Base-by-base conservation (phyloP, 331 rosid species). In the Malus hybrid region DNA sequence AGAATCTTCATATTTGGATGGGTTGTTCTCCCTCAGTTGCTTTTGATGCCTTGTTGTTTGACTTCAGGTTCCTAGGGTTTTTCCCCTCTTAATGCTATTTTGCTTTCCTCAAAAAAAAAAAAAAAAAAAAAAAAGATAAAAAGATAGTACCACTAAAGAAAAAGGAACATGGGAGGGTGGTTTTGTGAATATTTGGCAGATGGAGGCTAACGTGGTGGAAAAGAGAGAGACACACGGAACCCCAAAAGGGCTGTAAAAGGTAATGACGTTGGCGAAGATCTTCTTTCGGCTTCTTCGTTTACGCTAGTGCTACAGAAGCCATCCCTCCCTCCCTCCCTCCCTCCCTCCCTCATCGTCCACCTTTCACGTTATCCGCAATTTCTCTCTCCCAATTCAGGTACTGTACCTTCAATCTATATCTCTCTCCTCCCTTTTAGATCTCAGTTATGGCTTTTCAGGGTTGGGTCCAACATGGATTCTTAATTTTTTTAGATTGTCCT, bases 181-280 rank as follows among this genome's bases (percentile, higher is more conserved):
- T 61, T 39, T 24, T 29, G 77, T 73, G 57, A 73, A 60, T 60
- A 16, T 26, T 24, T 14, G 1, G 15, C 24, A 14, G 10, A 39
- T 18, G 30, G 60, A 42, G 77, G 77, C 32, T 53, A 22, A 73
- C 10, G 0, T 1, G 56, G 36, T 22, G 7, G 0, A 36, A 10
- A 1, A 14, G 1, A 15, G 19, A 33, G 29, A 72, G 3, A 33
- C 16, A 34, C 28, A 10, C 6, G 70, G 29, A 66, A 6, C 50
- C 70, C 70, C 15, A 60, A 39, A 26, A 4, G 9, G 34, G 39
- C 44, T 19, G 19, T 16, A 26, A 61, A 60, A 61, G 44, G 29
- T 14, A 0, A 42, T 73, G 77, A 73, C 69, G 69, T 73, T 15
- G 60, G 20, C n/a, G 30, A 73, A 44, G 77, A 73, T 28, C 77